Evolutionary conservation across 306 rosid genomes (phyloP).

Genomic region (Prunus dulcis): DNA sequence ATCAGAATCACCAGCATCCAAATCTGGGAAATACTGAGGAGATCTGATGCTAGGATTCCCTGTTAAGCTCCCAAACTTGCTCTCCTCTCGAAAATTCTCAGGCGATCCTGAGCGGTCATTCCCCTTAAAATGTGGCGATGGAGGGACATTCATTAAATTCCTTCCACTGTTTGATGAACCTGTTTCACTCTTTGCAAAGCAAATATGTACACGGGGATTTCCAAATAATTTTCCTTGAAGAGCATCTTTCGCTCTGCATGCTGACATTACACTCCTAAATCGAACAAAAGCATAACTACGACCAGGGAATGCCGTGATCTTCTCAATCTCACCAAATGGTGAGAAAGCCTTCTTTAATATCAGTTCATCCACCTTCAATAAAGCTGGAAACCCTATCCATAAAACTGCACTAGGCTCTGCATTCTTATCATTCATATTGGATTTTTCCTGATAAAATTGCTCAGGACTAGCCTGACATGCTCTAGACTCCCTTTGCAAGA

Average conservation of each 20-base stretch:
- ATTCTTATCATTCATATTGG: constrained; percentile 62
- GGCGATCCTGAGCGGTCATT: constrained; percentile 51
- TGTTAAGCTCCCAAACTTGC: constrained; percentile 37
- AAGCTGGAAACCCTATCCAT: constrained; percentile 97
- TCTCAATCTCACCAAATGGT: constrained; percentile 88
- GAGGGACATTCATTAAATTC: constrained; percentile 52
- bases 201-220: constrained; percentile 89
- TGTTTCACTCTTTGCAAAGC: constrained; percentile 87
- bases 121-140: constrained; percentile 48
- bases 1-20: constrained; percentile 56
- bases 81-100: constrained; percentile 47
- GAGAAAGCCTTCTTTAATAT: constrained; percentile 72
- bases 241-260: constrained; percentile 70
- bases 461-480: constrained; percentile 61
- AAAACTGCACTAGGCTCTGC: constrained; percentile 90
- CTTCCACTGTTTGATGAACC: constrained; percentile 71
- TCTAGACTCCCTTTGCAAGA: constrained; percentile 54
- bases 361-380: constrained; percentile 74
- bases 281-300: constrained; percentile 95
- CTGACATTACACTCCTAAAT: constrained; percentile 58
- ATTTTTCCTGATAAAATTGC: constrained; percentile 55
- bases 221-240: constrained; percentile 92
- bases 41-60: constrained; percentile 47
- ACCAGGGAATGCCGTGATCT: constrained; percentile 88
- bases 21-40: constrained; percentile 45